Conservation (phyloP, 2,329 filamentous ascomycete genomes). For the Fusarium devonianum region DNA sequence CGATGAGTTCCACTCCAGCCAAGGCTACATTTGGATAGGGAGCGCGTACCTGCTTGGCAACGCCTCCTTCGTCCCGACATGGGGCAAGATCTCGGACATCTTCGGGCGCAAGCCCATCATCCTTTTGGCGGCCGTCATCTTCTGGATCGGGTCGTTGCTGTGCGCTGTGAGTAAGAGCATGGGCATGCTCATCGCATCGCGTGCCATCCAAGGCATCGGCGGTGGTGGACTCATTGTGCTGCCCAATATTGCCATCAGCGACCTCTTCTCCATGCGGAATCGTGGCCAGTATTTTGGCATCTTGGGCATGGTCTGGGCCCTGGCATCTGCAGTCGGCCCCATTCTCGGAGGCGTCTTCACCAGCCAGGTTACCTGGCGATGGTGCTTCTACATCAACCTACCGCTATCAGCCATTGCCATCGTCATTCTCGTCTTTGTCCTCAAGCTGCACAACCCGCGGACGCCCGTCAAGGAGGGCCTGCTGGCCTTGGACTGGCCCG, state of each 20-base stretch:
- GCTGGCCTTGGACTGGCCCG: slow-evolving; percentile 67
- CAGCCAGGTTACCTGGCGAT: slow-evolving; percentile 69
- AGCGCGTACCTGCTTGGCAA: slow-evolving; percentile 76
- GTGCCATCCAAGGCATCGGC: slow-evolving; percentile 64
- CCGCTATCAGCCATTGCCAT: slow-evolving; percentile 57
- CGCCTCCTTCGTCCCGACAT: slow-evolving; percentile 71
- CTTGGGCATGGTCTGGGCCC: slow-evolving; percentile 66
- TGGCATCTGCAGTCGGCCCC: slow-evolving; percentile 70
- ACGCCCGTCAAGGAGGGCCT: slow-evolving; percentile 69
- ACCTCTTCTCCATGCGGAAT: slow-evolving; percentile 61
- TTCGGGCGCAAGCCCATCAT: slow-evolving; percentile 65
- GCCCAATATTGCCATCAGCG: slow-evolving; percentile 65
- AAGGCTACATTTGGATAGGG: slow-evolving; percentile 81
- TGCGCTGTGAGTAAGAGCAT: slow-evolving; percentile 60
- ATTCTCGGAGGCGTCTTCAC: slow-evolving; percentile 75
- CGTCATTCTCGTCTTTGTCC: slow-evolving; percentile 63
- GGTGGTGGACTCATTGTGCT: slow-evolving; percentile 66
- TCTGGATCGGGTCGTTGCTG: slow-evolving; percentile 62
- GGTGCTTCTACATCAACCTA: slow-evolving; percentile 74
- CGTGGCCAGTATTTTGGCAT: slow-evolving; percentile 61
- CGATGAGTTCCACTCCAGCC: slow-evolving; percentile 67
- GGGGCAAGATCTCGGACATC: slow-evolving; percentile 69
- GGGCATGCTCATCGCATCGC: slow-evolving; percentile 60
- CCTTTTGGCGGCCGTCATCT: slow-evolving; percentile 58
- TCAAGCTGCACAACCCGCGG: slow-evolving; percentile 72